Base-by-base conservation (phyloP, 129 eudicot species). In the Logfia minima region DNA sequence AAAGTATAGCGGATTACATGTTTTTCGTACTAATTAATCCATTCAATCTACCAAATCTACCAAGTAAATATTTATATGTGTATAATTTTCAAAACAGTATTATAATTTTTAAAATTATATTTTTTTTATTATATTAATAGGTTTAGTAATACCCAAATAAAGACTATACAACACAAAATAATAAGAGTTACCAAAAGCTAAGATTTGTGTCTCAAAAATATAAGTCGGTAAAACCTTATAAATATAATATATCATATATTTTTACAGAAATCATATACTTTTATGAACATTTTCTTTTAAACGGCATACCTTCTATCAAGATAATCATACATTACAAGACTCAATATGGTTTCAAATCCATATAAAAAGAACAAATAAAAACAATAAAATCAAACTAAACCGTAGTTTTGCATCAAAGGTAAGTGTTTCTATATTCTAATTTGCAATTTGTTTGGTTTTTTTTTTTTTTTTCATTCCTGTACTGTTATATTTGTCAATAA, bases 301-400 rank as follows among this genome's bases (percentile, higher is more conserved):
- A 45, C 55, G 1, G n/a, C 55, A 48, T 14, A 60, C 45, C 65
- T 60, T 70, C 29, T 31, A 62, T 71, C 9, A 79, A 69, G 75
- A 68, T 26, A 70, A 48, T 14, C 6, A 11, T 45, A 13, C 53
- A 45, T 26, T 32, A 59, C 70, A 60, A 74, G 34, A 24, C 43
- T 39, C 58, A 37, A 8, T 51, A 78, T 26, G 45, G 48, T 26
- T 16, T n/a, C 62, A 53, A 59, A 48, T 14, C 55, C 55, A 48
- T 11, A 14, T 70, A 48, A 16, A 53, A 6, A 22, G 32, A 66
- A 51, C 72, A 34, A 22, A 78, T 6, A 41, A 43, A 60, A 14
- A 77, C 32, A 69, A 34, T 58, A 58, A 70, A 34, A 24, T 29
- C 48, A 70, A 70, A 78, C 64, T 10, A 59, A 59, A 59, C 62